Percentiles rank a stretch among this genome's conserved stretches.
phyloP scores from a whole-genome alignment of 352 stramenopile genomes.

The Phytophthora uliginosa region DNA sequence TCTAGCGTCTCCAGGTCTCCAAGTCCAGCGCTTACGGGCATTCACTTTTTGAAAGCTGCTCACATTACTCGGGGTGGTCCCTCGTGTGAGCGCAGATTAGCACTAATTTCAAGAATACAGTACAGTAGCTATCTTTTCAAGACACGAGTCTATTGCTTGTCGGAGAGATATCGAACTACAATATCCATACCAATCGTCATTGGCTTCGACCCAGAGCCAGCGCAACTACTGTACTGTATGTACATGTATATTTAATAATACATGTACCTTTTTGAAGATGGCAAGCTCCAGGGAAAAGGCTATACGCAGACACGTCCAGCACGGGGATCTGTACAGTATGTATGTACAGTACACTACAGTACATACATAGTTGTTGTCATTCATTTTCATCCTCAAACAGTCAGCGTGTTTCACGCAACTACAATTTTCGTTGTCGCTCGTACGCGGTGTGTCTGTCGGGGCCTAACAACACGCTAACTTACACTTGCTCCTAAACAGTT shows the following conservation, averaged over 20 bases:
- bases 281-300: background rate
- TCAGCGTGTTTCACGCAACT: background rate
- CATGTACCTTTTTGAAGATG: background rate
- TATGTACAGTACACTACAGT: too few relatives aligned
- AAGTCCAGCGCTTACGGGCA: background rate
- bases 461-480: background rate
- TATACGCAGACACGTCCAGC: background rate
- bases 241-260: too few relatives aligned
- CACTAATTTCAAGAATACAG: too few relatives aligned
- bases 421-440: background rate
- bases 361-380: background rate
- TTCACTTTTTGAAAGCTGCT: too few relatives aligned
- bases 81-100: too few relatives aligned
- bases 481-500: too few relatives aligned
- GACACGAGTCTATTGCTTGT: background rate
- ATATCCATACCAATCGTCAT: background rate
- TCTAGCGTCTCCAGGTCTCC: background rate
- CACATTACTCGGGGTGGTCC: background rate
- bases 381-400: background rate
- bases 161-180: background rate
- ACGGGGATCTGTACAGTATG: too few relatives aligned
- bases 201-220: too few relatives aligned
- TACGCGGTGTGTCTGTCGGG: background rate
- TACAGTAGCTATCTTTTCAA: background rate
- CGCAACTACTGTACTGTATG: background rate